Evolutionary conservation across 768 basidiomycete genomes (phyloP).

Genomic region (Mycena pura): DNA sequence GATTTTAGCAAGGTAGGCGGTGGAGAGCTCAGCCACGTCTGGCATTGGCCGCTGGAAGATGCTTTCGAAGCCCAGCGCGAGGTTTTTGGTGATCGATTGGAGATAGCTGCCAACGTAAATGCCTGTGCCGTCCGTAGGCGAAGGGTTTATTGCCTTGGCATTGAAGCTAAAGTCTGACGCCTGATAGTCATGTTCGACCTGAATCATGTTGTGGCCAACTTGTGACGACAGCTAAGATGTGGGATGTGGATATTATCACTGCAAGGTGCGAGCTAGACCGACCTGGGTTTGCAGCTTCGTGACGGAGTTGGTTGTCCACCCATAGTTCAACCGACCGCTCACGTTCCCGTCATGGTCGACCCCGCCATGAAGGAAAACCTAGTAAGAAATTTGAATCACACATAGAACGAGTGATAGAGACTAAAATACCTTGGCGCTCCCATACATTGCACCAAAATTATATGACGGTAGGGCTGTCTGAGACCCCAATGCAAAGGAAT

Average conservation of each 20-base stretch:
- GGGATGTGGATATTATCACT: conserved; percentile 18
- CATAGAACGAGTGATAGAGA: conserved; percentile 5
- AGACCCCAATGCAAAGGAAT: conserved; percentile 92
- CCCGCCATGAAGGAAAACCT: conserved; percentile 93
- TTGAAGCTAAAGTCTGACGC: conserved; percentile 89
- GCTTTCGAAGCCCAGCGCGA: conserved; percentile 88
- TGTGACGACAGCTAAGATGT: conserved; percentile 72
- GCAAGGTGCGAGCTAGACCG: conserved; percentile 29
- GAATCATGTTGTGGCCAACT: conserved; percentile 87
- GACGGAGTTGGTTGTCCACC: conserved; percentile 78
- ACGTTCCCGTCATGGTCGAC: conserved; percentile 94
- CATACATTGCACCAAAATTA: conserved; percentile 94
- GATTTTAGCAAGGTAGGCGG: conserved; percentile 84
- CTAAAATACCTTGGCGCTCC: conserved; percentile 70
- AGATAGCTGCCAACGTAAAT: conserved; percentile 92
- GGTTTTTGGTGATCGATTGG: conserved; percentile 89
- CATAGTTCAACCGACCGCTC: conserved; percentile 87
- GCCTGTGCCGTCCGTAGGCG: conserved; percentile 84
- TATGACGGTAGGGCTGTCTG: conserved; percentile 86
- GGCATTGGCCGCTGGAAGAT: conserved; percentile 83
- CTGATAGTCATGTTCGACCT: conserved; percentile 92
- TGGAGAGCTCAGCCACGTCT: conserved; percentile 69
- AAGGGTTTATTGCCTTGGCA: conserved; percentile 90
- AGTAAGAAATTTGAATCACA: conserved; percentile 26
- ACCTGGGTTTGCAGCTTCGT: conserved; percentile 93